phyloP scores from a whole-genome alignment of 345 rosid species.

The Euphorbia pulcherrima region DNA sequence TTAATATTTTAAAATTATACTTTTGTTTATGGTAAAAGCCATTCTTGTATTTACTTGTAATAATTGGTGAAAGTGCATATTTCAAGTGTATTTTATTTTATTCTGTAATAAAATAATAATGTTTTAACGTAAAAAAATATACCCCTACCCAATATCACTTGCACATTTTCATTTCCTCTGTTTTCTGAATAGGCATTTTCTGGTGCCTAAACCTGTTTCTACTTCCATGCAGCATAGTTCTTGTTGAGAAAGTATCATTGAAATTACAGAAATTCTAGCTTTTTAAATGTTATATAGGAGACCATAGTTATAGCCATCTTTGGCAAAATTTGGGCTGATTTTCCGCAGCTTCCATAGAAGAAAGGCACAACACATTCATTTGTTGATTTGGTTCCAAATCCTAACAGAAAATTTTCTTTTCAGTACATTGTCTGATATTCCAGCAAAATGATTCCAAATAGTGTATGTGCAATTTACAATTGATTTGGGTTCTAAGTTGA shows the following conservation, averaged over 20 bases:
- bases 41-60: too few species aligned
- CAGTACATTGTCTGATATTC: background rate
- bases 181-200: too few species aligned
- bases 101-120: too few species aligned
- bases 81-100: too few species aligned
- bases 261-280: background rate
- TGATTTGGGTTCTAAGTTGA: slow-evolving; percentile 25
- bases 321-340: background rate
- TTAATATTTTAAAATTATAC: too few species aligned
- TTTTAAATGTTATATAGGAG: background rate
- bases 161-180: too few species aligned
- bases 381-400: background rate
- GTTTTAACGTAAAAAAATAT: too few species aligned
- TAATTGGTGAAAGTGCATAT: too few species aligned
- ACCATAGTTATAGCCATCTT: background rate
- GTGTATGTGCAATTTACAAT: background rate
- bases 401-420: background rate
- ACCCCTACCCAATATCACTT: too few species aligned
- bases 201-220: too few species aligned
- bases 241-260: background rate
- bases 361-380: background rate
- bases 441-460: background rate
- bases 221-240: background rate
- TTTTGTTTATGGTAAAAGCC: too few species aligned
- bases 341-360: background rate